These are phyloP conservation scores for Theobroma cacao DNA, from an alignment of 345 rosid species.

Conservation along the genomic window DNA sequence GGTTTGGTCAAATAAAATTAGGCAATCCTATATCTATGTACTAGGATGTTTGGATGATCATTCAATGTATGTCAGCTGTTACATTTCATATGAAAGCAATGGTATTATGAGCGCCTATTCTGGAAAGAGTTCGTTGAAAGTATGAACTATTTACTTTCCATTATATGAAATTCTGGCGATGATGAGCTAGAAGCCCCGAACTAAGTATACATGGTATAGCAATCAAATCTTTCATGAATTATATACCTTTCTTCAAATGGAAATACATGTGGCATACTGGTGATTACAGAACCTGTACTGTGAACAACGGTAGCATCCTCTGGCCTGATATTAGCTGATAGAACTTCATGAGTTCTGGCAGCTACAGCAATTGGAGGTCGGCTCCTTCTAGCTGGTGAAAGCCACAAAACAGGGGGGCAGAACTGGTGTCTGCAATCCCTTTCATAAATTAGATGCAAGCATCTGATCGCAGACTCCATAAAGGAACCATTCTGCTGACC, in stretches of 20 bases:
- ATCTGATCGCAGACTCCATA: conserved; percentile 83
- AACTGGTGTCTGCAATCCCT: conserved; percentile 93
- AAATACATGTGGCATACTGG: conserved; percentile 78
- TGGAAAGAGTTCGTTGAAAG: neutral
- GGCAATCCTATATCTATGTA: neutral
- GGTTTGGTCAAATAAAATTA: neutral
- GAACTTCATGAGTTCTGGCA: conserved; percentile 77
- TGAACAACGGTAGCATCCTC: conserved; percentile 50
- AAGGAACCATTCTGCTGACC: conserved; percentile 56
- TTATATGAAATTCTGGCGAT: neutral
- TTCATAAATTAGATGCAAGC: conserved; percentile 91
- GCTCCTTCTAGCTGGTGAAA: conserved; percentile 80
- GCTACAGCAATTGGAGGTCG: conserved; percentile 87
- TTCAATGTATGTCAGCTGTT: neutral
- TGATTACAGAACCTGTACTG: conserved; percentile 67
- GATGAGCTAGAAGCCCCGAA: neutral
- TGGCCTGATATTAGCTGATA: conserved; percentile 42
- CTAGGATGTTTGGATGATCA: neutral
- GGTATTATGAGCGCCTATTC: neutral
- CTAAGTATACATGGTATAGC: neutral
- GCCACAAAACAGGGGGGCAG: conserved; percentile 86
- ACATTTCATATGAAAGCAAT: neutral
- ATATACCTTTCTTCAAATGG: conserved; percentile 95
- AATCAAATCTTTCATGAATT: neutral
- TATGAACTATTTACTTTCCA: conserved; percentile 1